Conservation (phyloP, 2,329 filamentous ascomycete genomes). For the Penicillium sp. region DNA sequence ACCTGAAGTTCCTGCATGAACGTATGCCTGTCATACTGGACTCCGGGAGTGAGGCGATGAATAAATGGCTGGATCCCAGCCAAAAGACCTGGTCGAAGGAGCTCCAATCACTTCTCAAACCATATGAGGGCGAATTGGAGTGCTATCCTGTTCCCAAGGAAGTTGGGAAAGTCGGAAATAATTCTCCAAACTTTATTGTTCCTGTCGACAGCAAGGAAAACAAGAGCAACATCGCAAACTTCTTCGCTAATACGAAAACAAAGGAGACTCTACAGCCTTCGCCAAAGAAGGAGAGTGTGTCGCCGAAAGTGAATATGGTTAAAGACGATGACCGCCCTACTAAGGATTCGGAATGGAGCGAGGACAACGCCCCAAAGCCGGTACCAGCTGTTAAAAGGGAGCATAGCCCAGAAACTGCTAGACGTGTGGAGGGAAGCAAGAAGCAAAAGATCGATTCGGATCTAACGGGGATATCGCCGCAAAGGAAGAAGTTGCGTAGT, state of each 20-base stretch:
- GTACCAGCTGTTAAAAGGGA: slow-evolving; percentile 50
- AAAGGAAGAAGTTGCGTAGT: slow-evolving; percentile 54
- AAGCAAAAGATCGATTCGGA: slow-evolving; percentile 23
- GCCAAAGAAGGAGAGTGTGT: slow-evolving; percentile 28
- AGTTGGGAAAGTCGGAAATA: slow-evolving; percentile 91
- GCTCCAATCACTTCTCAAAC: slow-evolving; percentile 74
- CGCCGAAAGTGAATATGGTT: slow-evolving; percentile 33
- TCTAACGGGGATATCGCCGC: slow-evolving; percentile 28
- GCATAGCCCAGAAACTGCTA: slow-evolving; percentile 32
- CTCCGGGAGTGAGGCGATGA: slow-evolving; percentile 66
- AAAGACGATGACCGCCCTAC: slow-evolving; percentile 14
- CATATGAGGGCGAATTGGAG: slow-evolving; percentile 74
- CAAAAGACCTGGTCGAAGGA: slow-evolving; percentile 72
- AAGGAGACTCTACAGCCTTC: slow-evolving; percentile 21
- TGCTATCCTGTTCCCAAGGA: slow-evolving; percentile 84
- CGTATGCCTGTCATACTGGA: slow-evolving; percentile 94
- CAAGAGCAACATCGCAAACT: slow-evolving; percentile 90
- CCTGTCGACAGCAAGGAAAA: slow-evolving; percentile 83
- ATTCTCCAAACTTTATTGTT: slow-evolving; percentile 78
- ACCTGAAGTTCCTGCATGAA: slow-evolving; percentile 83
- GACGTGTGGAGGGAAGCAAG: slow-evolving; percentile 23
- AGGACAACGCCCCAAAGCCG: slow-evolving; percentile 53
- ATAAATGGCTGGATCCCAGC: slow-evolving; percentile 73
- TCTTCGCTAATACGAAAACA: slow-evolving; percentile 66
- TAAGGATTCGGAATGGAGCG: not conserved